A percentile compares a stretch with the other conserved stretches of the same genome.
These are phyloP conservation scores for Aschersonia sp. DNA, from an alignment of 2,329 filamentous ascomycete species.

Conservation along the genomic window DNA sequence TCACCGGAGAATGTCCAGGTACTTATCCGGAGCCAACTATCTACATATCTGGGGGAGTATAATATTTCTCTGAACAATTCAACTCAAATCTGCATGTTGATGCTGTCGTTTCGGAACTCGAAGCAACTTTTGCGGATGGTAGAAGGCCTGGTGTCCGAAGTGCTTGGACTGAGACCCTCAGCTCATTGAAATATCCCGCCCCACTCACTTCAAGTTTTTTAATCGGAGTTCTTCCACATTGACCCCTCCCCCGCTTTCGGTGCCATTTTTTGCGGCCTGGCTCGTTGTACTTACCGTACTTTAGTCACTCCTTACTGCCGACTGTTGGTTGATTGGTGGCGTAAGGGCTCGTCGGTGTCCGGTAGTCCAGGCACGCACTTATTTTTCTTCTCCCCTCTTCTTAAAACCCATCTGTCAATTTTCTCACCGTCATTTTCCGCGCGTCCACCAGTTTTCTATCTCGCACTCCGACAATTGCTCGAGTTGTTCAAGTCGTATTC, in stretches of 20 bases:
- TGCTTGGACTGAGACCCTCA: background rate
- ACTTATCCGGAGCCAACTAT: too few species aligned
- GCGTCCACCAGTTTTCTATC: too few species aligned
- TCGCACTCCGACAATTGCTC: background rate
- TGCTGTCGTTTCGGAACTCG: too few species aligned
- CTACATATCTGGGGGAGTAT: too few species aligned
- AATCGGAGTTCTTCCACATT: background rate
- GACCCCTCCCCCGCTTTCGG: conserved; percentile 18
- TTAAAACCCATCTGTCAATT: background rate
- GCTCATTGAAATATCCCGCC: background rate
- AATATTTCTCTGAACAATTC: too few species aligned
- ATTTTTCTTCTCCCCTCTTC: conserved; percentile 1
- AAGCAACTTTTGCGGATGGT: too few species aligned
- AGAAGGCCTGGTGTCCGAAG: too few species aligned
- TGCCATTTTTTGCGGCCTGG: conserved; percentile 12
- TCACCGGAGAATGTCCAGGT: background rate
- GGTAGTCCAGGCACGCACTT: conserved; percentile 1
- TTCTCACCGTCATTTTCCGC: too few species aligned
- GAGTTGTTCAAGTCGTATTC: background rate
- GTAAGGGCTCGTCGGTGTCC: too few species aligned
- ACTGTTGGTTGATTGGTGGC: too few species aligned
- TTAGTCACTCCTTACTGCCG: conserved; percentile 5
- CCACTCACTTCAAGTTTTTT: background rate
- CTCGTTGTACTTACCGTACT: conserved; percentile 3
- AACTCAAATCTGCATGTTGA: too few species aligned